phyloP scores from a whole-genome alignment of 108 stramenopile genomes.

The Epithemia pelagica region DNA sequence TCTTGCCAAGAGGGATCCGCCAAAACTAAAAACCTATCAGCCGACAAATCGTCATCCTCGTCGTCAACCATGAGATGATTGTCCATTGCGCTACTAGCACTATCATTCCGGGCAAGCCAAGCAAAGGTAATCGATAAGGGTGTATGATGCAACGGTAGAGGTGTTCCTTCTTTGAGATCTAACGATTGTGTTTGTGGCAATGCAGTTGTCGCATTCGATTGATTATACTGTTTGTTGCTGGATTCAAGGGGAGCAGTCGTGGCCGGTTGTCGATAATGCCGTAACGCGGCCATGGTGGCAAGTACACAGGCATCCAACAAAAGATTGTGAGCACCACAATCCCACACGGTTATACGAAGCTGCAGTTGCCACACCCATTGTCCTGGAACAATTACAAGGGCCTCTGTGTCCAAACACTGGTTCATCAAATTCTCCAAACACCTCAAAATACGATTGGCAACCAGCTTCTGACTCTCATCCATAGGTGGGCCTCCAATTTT shows the following conservation, averaged over 20 bases:
- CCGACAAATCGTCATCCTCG: constrained; percentile 23
- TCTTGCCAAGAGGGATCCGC: constrained; percentile 78
- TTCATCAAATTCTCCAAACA: constrained; percentile 61
- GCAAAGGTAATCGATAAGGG: constrained; percentile 88
- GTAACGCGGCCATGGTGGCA: constrained; percentile 85
- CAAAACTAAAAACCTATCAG: constrained; percentile 45
- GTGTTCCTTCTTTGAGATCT: constrained; percentile 83
- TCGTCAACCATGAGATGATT: neutral
- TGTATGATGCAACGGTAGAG: constrained; percentile 90
- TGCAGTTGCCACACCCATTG: constrained; percentile 86
- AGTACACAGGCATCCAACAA: constrained; percentile 79
- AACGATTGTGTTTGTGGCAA: constrained; percentile 51
- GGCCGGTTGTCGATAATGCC: constrained; percentile 81
- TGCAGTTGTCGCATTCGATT: neutral
- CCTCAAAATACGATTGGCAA: constrained; percentile 66
- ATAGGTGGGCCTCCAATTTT: constrained; percentile 14
- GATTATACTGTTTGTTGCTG: neutral
- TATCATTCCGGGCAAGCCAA: constrained; percentile 43
- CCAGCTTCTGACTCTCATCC: constrained; percentile 36
- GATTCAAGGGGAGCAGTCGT: constrained; percentile 4
- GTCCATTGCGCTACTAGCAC: neutral
- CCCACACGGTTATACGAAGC: constrained; percentile 67
- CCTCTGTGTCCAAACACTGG: constrained; percentile 86
- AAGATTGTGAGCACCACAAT: constrained; percentile 74
- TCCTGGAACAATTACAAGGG: constrained; percentile 75